A percentile compares a stretch with the other conserved stretches of the same genome.
phyloP scores from a whole-genome alignment of 1,284 basidiomycete species.

The Cryptococcus jaspeensis region DNA sequence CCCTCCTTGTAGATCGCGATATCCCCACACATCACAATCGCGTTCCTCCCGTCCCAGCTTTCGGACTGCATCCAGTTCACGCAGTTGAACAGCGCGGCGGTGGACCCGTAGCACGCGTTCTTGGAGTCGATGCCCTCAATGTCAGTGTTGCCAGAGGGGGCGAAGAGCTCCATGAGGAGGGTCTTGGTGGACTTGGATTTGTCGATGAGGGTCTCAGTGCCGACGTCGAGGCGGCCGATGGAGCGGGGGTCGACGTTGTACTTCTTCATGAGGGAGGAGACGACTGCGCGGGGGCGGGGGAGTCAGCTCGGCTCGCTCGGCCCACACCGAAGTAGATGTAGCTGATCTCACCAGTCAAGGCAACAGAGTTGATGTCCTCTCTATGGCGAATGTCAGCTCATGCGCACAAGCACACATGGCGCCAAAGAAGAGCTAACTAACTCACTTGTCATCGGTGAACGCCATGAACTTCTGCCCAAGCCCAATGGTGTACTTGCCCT shows the following conservation, averaged over 20 bases:
- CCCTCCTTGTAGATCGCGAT: conserved; percentile 99
- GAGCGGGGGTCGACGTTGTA: conserved; percentile 94
- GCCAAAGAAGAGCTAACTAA: not conserved
- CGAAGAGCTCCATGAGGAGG: conserved; percentile 95
- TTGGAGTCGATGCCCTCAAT: conserved; percentile 99
- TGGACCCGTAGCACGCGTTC: conserved; percentile 98
- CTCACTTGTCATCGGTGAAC: conserved; percentile 81
- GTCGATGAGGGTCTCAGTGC: conserved; percentile 99
- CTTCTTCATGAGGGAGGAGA: conserved; percentile 83
- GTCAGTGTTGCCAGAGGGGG: conserved; percentile 85
- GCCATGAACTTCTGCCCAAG: conserved; percentile 98
- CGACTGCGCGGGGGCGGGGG: conserved; percentile 59
- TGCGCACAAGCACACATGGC: conserved; percentile 2
- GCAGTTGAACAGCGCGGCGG: conserved; percentile 95
- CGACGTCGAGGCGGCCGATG: conserved; percentile 95
- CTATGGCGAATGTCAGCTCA: conserved; percentile 17
- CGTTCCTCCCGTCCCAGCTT: conserved; percentile 98
- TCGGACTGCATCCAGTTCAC: conserved; percentile 95
- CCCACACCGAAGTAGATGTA: not conserved
- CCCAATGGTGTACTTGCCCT: conserved; percentile 99
- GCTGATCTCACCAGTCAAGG: conserved; percentile 70
- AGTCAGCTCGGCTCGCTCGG: conserved; percentile 13
- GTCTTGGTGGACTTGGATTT: conserved; percentile 99
- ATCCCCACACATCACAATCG: conserved; percentile 94
- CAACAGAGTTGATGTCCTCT: conserved; percentile 98